Evolutionary conservation across 805 yeast genomes (phyloP).

Genomic region (Hanseniaspora valbyensis): DNA sequence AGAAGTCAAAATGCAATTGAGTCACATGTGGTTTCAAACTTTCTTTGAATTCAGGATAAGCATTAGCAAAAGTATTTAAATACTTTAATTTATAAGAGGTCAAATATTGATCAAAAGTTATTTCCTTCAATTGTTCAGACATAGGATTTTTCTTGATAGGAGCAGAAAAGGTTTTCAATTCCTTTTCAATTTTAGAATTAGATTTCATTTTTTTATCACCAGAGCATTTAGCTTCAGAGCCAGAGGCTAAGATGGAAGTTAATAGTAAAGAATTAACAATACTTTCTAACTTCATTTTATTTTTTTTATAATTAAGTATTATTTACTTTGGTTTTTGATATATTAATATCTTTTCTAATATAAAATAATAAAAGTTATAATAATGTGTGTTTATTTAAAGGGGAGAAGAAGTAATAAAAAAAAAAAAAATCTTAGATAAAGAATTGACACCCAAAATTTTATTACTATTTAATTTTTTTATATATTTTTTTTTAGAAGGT

Average conservation of each 20-base stretch:
- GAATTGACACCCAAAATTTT: no score
- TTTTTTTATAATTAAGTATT: neutral
- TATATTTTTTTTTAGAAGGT: neutral
- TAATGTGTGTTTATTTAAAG: no score
- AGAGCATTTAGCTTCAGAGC: slow-evolving; percentile 20
- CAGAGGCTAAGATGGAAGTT: slow-evolving; percentile 25
- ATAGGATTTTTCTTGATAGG: slow-evolving; percentile 49
- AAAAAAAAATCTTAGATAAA: no score
- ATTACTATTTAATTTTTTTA: neutral
- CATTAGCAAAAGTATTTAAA: slow-evolving; percentile 37
- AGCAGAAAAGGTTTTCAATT: slow-evolving; percentile 40
- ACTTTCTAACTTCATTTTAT: slow-evolving; percentile 11
- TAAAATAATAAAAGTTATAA: neutral
- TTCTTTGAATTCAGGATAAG: slow-evolving; percentile 32
- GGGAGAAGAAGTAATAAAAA: no score
- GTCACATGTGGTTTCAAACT: slow-evolving; percentile 20
- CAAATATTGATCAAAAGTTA: slow-evolving; percentile 43
- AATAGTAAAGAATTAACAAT: slow-evolving; percentile 22
- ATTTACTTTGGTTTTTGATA: no score
- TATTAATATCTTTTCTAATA: neutral
- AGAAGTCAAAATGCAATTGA: slow-evolving; percentile 15
- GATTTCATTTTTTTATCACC: no score
- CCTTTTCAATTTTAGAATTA: no score
- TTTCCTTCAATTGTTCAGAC: slow-evolving; percentile 45
- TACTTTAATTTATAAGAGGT: slow-evolving; percentile 53